Evolutionary conservation across 2,329 filamentous ascomycete genomes (phyloP).

Genomic region (Phaeosphaeriaceae sp.): DNA sequence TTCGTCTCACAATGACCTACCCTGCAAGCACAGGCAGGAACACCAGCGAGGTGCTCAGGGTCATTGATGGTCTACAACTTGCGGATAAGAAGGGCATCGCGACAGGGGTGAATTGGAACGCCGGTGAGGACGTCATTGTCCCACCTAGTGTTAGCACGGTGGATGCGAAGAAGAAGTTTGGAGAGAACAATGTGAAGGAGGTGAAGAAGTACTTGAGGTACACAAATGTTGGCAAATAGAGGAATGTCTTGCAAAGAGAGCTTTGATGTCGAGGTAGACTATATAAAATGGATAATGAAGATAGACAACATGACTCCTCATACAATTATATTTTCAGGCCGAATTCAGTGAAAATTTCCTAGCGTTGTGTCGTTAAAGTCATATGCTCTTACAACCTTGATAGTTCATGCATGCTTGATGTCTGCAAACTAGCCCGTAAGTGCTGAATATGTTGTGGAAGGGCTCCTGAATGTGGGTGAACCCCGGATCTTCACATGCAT

Average conservation of each 20-base stretch:
- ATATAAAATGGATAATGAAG: slow-evolving; percentile 1
- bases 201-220: slow-evolving; percentile 76
- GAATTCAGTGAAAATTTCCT: too few relatives aligned
- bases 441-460: too few relatives aligned
- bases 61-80: slow-evolving; percentile 66
- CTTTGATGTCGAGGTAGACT: neutral
- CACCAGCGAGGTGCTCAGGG: slow-evolving; percentile 64
- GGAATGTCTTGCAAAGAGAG: neutral
- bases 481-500: slow-evolving; percentile 21
- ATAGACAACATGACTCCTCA: neutral
- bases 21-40: slow-evolving; percentile 83
- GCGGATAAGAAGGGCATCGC: slow-evolving; percentile 89
- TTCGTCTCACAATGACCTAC: slow-evolving; percentile 91
- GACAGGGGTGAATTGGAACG: slow-evolving; percentile 89
- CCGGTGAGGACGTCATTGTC: slow-evolving; percentile 91
- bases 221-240: slow-evolving; percentile 60
- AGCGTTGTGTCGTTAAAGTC: neutral
- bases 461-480: neutral
- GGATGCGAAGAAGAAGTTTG: slow-evolving; percentile 88
- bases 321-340: too few relatives aligned
- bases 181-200: slow-evolving; percentile 64
- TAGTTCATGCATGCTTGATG: neutral
- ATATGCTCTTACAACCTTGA: neutral
- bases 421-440: neutral
- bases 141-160: slow-evolving; percentile 83